A percentile compares a stretch with the other conserved stretches of the same genome.
Conservation (phyloP, 768 basidiomycete species). For the Piloderma croceum region DNA sequence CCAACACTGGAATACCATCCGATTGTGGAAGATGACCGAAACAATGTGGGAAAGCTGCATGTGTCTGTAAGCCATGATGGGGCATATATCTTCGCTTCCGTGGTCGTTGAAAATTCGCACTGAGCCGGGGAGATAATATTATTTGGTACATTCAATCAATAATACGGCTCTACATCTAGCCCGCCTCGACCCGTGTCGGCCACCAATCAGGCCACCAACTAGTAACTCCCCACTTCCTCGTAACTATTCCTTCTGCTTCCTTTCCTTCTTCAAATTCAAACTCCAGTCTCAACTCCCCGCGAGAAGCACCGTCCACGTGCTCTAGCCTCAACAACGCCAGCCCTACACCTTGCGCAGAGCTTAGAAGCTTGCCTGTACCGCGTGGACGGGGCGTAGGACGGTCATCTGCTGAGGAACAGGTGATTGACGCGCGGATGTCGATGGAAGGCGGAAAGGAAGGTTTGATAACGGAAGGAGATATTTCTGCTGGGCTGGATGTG, state of each 20-base stretch:
- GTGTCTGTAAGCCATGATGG: slow-evolving; percentile 81
- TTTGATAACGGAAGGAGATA: too few species aligned
- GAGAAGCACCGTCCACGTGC: slow-evolving; percentile 52
- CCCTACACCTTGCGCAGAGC: slow-evolving; percentile 53
- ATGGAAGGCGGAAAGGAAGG: slow-evolving; percentile 9
- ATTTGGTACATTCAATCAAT: slow-evolving; percentile 1
- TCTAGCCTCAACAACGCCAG: slow-evolving; percentile 79
- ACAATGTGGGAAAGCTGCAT: slow-evolving; percentile 40
- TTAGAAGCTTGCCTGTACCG: slow-evolving; percentile 71
- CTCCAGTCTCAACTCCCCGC: slow-evolving; percentile 40
- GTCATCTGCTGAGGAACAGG: slow-evolving; percentile 20
- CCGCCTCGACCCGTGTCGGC: slow-evolving; percentile 27
- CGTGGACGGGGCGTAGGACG: slow-evolving; percentile 51
- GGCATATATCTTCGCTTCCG: slow-evolving; percentile 66
- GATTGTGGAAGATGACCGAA: slow-evolving; percentile 8
- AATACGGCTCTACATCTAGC: slow-evolving; percentile 2
- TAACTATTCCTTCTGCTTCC: slow-evolving; percentile 25
- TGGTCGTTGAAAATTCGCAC: slow-evolving; percentile 49
- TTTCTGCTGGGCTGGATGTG: too few species aligned
- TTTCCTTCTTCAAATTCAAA: slow-evolving; percentile 28
- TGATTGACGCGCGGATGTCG: slow-evolving; percentile 21
- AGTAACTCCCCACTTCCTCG: slow-evolving; percentile 35
- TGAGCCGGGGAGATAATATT: slow-evolving; percentile 1
- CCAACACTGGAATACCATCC: slow-evolving; percentile 36
- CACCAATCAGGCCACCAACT: slow-evolving; percentile 71